Percentiles rank a stretch among this genome's conserved stretches.
Evolutionary conservation across 2,329 filamentous ascomycete species (phyloP).

Genomic region (Xylaria sp.): DNA sequence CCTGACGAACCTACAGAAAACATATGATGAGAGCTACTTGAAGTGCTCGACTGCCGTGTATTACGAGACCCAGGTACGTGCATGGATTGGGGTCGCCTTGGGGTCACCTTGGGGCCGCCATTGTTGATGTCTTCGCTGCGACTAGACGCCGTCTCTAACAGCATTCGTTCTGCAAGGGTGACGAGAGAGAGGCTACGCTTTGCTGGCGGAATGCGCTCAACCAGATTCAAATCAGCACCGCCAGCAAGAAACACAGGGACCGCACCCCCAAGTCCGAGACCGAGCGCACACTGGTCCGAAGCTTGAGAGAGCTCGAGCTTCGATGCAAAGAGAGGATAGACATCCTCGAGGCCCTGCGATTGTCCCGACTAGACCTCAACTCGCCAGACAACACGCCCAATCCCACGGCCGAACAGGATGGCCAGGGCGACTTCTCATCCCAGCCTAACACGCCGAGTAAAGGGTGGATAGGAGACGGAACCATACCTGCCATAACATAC

Average conservation of each 20-base stretch:
- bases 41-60: conserved; percentile 95
- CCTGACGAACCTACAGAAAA: conserved; percentile 86
- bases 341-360: conserved; percentile 78
- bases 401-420: conserved; percentile 25
- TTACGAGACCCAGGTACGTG: conserved; percentile 83
- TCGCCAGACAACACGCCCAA: conserved; percentile 33
- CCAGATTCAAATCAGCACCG: conserved; percentile 85
- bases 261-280: conserved; percentile 79
- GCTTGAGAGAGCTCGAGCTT: conserved; percentile 79
- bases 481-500: conserved; percentile 80
- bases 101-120: background rate
- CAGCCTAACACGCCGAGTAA: conserved; percentile 39
- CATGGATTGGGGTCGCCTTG: background rate
- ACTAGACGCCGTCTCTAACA: background rate
- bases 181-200: conserved; percentile 86
- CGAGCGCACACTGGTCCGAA: conserved; percentile 81
- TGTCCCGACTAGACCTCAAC: conserved; percentile 58
- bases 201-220: conserved; percentile 90
- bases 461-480: conserved; percentile 79
- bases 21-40: conserved; percentile 94
- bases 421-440: conserved; percentile 20
- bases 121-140: background rate
- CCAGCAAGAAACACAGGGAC: conserved; percentile 71
- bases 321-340: conserved; percentile 95
- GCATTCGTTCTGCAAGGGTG: conserved; percentile 64